A percentile compares a stretch with the other conserved stretches of the same genome.
Evolutionary conservation across 768 basidiomycete species (phyloP).

Genomic region (Boletus rubropictus): DNA sequence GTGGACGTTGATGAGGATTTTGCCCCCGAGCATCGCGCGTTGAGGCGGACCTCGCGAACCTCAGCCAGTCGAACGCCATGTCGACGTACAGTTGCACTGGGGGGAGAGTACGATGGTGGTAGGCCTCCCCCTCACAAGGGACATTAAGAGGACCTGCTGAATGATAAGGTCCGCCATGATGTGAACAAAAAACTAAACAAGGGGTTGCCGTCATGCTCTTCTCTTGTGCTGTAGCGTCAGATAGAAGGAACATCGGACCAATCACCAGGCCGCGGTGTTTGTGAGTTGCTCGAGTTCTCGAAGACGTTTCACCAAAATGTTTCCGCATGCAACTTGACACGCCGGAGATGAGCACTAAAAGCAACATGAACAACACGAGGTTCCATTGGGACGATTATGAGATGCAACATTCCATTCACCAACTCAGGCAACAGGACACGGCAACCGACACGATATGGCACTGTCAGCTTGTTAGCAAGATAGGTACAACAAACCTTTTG

Average conservation of each 20-base stretch:
- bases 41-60: slow-evolving; percentile 17
- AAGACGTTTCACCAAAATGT: slow-evolving; percentile 27
- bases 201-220: slow-evolving; percentile 24
- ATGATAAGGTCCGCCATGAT: slow-evolving; percentile 27
- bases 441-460: slow-evolving; percentile 17
- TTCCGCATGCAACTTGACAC: slow-evolving; percentile 16
- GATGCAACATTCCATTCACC: slow-evolving; percentile 20
- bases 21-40: slow-evolving; percentile 15
- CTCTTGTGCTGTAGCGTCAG: slow-evolving; percentile 23
- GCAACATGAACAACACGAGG: slow-evolving; percentile 16
- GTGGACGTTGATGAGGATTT: slow-evolving; percentile 11
- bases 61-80: slow-evolving; percentile 27
- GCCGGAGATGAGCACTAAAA: slow-evolving; percentile 25
- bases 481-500: slow-evolving; percentile 28
- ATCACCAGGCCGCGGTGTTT: slow-evolving; percentile 26
- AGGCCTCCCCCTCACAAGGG: slow-evolving; percentile 13
- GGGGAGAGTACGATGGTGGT: slow-evolving; percentile 9
- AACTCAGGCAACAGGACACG: slow-evolving; percentile 16
- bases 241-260: slow-evolving; percentile 25
- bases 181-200: slow-evolving; percentile 22
- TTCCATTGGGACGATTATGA: slow-evolving; percentile 9
- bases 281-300: slow-evolving; percentile 21
- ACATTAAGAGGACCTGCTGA: slow-evolving; percentile 25
- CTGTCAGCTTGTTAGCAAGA: slow-evolving; percentile 23
- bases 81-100: slow-evolving; percentile 7